phyloP scores from a whole-genome alignment of 345 rosid genomes.

The Eucalyptus curtisii region DNA sequence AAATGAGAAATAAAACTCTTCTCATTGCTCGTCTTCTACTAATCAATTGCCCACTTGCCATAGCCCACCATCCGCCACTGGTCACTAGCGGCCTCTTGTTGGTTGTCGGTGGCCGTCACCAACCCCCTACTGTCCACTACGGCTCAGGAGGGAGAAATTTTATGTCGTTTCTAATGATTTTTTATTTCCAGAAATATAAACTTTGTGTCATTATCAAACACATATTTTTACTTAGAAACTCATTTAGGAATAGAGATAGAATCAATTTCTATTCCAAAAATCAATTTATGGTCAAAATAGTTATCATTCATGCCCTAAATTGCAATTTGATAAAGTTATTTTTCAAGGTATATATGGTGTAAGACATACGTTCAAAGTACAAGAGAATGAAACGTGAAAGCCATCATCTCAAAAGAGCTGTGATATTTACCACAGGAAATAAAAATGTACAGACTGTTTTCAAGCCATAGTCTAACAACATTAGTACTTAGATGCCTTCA shows the following conservation, averaged over 20 bases:
- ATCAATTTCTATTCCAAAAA: too few relatives aligned
- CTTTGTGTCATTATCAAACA: too few relatives aligned
- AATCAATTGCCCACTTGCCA: too few relatives aligned
- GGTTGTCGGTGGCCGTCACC: fast-evolving
- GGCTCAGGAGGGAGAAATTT: fast-evolving
- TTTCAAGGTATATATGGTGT: neutral
- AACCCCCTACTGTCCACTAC: fast-evolving
- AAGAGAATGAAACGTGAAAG: neutral
- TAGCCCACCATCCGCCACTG: too few relatives aligned
- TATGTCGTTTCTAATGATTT: too few relatives aligned
- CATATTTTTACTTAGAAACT: fast-evolving
- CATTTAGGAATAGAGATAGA: too few relatives aligned
- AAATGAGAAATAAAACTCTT: too few relatives aligned
- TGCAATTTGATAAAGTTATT: neutral
- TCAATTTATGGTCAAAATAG: too few relatives aligned
- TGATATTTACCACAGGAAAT: neutral
- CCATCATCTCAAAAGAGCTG: neutral
- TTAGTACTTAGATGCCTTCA: neutral
- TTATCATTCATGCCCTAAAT: neutral
- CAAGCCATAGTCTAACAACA: neutral
- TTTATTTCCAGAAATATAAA: too few relatives aligned
- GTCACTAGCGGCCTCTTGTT: too few relatives aligned
- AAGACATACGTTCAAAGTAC: neutral
- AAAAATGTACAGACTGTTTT: neutral
- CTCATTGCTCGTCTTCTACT: too few relatives aligned